Evolutionary conservation across 163 green algal species (phyloP).

Genomic region (Chlorella variabilis): DNA sequence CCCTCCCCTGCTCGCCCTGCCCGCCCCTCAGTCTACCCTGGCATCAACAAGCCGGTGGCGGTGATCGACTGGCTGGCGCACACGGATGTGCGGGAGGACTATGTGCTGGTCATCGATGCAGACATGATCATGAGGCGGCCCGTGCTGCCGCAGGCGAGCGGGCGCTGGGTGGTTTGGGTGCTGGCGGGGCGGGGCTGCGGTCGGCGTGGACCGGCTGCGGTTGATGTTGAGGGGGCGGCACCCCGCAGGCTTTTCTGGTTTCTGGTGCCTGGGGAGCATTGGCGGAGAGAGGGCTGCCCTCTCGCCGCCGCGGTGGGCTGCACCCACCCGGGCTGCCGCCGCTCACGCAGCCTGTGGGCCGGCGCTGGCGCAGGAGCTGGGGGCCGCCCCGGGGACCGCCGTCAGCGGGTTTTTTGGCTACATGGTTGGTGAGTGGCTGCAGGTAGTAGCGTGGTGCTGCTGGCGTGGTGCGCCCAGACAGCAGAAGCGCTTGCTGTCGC

Average conservation of each 20-base stretch:
- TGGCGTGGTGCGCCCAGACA: no score
- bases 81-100: constrained; percentile 63
- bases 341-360: no score
- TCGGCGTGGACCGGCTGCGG: no score
- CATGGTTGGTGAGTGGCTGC: constrained; percentile 71
- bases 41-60: constrained; percentile 91
- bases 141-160: constrained; percentile 46
- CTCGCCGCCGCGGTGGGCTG: no score
- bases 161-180: no score
- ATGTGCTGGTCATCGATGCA: constrained; percentile 67
- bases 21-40: constrained; percentile 60
- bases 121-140: constrained; percentile 68
- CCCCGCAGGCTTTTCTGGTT: no score
- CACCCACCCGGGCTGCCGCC: no score
- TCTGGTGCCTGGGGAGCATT: no score
- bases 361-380: constrained; percentile 51
- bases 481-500: not conserved
- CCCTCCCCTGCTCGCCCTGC: not conserved
- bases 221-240: no score
- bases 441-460: no score
- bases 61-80: constrained; percentile 68
- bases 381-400: constrained; percentile 54
- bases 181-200: not conserved
- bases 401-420: constrained; percentile 82
- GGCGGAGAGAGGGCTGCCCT: no score